A percentile compares a stretch with the other conserved stretches of the same genome.
Evolutionary conservation across 352 stramenopile genomes (phyloP).

Genomic region (Globisporangium paddicum): DNA sequence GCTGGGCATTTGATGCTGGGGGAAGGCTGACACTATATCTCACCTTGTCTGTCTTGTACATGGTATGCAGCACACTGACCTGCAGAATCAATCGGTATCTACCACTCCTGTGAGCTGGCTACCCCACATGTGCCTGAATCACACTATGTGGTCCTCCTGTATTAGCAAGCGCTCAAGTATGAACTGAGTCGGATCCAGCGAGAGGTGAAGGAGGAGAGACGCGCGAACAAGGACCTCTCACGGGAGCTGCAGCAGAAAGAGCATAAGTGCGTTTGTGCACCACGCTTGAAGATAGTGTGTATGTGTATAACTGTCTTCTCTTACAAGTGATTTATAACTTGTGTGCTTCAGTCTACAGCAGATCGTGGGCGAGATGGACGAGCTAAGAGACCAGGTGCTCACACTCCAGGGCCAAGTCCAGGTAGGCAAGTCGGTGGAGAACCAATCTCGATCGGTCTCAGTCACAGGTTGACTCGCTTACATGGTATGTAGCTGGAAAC

Average conservation of each 20-base stretch:
- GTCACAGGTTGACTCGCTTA: too few species aligned
- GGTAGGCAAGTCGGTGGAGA: slow-evolving; percentile 13
- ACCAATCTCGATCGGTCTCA: too few species aligned
- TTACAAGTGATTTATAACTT: background rate
- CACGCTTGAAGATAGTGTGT: background rate
- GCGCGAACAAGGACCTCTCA: slow-evolving; percentile 25
- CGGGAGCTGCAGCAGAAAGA: slow-evolving; percentile 31
- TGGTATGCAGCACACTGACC: slow-evolving; percentile 22
- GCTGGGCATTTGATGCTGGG: background rate
- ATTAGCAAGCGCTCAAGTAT: slow-evolving; percentile 26
- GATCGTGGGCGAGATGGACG: slow-evolving; percentile 28
- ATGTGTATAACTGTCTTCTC: background rate
- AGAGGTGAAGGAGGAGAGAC: slow-evolving; percentile 28
- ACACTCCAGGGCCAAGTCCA: slow-evolving; percentile 49
- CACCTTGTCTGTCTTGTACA: background rate
- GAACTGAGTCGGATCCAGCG: slow-evolving; percentile 28
- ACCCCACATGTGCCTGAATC: too few species aligned
- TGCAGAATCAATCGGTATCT: slow-evolving; percentile 22
- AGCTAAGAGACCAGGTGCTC: slow-evolving; percentile 27
- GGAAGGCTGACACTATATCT: background rate
- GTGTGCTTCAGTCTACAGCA: slow-evolving; percentile 18
- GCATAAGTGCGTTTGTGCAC: slow-evolving; percentile 13
- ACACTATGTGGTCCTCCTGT: too few species aligned
- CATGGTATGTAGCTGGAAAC: slow-evolving; percentile 45
- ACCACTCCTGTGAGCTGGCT: too few species aligned